Evolutionary conservation across 2,329 filamentous ascomycete species (phyloP), one percentile per base, ranked within the genome.

Genomic region (Colletotrichum godetiae): DNA sequence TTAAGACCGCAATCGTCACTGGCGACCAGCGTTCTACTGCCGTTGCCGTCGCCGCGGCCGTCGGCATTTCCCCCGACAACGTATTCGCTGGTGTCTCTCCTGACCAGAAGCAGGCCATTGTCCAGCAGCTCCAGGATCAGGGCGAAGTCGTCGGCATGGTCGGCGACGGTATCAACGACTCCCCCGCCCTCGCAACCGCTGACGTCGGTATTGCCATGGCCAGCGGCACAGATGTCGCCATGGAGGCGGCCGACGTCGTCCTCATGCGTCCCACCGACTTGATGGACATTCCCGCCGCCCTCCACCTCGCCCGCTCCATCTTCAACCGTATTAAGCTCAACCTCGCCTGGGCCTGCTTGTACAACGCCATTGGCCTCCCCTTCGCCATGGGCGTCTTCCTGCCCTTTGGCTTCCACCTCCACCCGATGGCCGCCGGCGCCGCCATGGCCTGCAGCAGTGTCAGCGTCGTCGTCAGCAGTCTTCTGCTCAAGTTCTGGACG

Each of bases 131-230:
- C 22, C 95, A 98, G 84, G 86, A 88, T 0, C 83, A 87, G 63
- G 95, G 95, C 74, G 90, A 95, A 78, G 87, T 93, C 62, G 94
- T 98, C 31, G 97, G 94, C 77, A 99, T 99, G 97, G 95, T 98
- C 15, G 95, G 97, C 65, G 97, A 99, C 82, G 97, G 97, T 55
- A 98, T 99, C 88, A 99, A 99, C 83, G 97, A 99, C 85, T 98
- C 95, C 0, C 97, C 97, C 0, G 97, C 97, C 0, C 90, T 99
- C 12, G 97, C 95, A 0, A 97, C 95, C 0, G 95, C 97, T 12
- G 92, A 97, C 77, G 92, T 98, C 33, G 97, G 97, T 75, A 98
- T 99, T 77, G 95, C 95, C 71, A 94, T 99, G 83, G 90, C 94
- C 5, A 95, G 92, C 8, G 97, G 97, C 69, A 98, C 97, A 0